Evolutionary conservation across 768 basidiomycete species (phyloP).

Genomic region (Nidularia pulvinata): DNA sequence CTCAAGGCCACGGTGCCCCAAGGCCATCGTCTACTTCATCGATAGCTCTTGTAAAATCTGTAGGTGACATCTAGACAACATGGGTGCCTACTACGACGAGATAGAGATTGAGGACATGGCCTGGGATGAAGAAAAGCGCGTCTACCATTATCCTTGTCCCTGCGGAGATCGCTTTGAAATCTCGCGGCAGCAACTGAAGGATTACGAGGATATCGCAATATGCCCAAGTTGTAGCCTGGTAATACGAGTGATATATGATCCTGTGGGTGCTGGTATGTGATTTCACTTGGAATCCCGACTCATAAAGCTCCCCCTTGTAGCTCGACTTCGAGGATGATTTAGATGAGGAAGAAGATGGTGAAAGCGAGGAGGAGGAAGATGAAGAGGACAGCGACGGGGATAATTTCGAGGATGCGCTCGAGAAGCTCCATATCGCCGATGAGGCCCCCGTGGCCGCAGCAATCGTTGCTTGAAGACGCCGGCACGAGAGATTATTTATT

Average conservation of each 20-base stretch:
- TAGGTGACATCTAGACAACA: constrained; percentile 16
- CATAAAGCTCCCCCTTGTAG: constrained; percentile 29
- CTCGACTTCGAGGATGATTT: constrained; percentile 84
- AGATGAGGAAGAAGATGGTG: constrained; percentile 49
- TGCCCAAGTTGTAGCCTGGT: constrained; percentile 97
- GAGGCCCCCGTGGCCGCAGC: constrained; percentile 18
- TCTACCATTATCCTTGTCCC: constrained; percentile 97
- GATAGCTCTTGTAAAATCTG: background rate
- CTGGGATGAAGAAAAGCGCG: constrained; percentile 80
- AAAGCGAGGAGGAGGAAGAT: constrained; percentile 35
- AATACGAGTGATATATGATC: constrained; percentile 93
- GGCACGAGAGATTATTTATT: background rate
- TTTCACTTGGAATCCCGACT: constrained; percentile 1
- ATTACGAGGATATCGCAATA: constrained; percentile 93
- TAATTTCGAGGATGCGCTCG: constrained; percentile 65
- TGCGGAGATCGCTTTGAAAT: constrained; percentile 99
- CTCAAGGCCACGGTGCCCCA: no score
- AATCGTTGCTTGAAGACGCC: constrained; percentile 17
- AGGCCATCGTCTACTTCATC: no score
- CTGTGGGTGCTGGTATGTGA: constrained; percentile 53
- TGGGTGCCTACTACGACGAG: constrained; percentile 95
- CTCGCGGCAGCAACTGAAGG: constrained; percentile 75
- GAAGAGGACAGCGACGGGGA: constrained; percentile 38
- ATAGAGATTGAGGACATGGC: constrained; percentile 97
- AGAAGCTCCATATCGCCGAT: constrained; percentile 53